Evolutionary conservation across 768 basidiomycete genomes (phyloP).

Genomic region (Boletales sp.): DNA sequence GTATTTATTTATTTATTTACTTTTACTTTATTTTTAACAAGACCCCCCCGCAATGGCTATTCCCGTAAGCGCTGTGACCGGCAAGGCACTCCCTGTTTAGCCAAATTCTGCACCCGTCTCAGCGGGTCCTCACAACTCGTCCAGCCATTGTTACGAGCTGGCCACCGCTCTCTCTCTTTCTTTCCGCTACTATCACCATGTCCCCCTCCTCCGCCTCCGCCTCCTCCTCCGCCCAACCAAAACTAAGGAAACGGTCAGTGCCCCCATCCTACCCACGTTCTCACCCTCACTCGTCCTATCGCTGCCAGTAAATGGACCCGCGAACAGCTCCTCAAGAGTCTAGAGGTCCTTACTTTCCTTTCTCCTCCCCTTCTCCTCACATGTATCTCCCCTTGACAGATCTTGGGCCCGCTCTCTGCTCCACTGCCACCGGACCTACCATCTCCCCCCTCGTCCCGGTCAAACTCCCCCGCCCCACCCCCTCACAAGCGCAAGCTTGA

Average conservation of each 20-base stretch:
- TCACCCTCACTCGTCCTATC: slow-evolving; percentile 26
- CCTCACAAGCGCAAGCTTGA: slow-evolving; percentile 39
- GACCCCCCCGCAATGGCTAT: slow-evolving; percentile 2
- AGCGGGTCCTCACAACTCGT: slow-evolving; percentile 30
- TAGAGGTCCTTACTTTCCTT: slow-evolving; percentile 33
- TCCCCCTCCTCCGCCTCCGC: slow-evolving; percentile 14
- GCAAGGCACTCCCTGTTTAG: slow-evolving; percentile 34
- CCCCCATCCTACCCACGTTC: slow-evolving; percentile 3
- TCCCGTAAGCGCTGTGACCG: slow-evolving; percentile 34
- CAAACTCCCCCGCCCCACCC: slow-evolving; percentile 36
- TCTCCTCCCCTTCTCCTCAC: slow-evolving; percentile 15
- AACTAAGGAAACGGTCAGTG: slow-evolving; percentile 34
- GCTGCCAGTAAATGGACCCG: slow-evolving; percentile 30
- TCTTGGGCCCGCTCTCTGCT: slow-evolving; percentile 36
- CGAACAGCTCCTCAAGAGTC: slow-evolving; percentile 37
- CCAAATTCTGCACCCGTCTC: slow-evolving; percentile 33
- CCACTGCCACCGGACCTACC: slow-evolving; percentile 43
- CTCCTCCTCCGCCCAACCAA: slow-evolving; percentile 25
- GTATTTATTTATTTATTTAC: background rate
- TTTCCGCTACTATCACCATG: slow-evolving; percentile 39
- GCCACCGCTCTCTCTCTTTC: slow-evolving; percentile 34
- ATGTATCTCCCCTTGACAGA: slow-evolving; percentile 25
- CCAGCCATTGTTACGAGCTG: slow-evolving; percentile 41
- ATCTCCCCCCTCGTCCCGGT: slow-evolving; percentile 43
- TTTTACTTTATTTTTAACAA: no score